Evolutionary conservation across 352 stramenopile species (phyloP).

Genomic region (Phytophthora megakarya): DNA sequence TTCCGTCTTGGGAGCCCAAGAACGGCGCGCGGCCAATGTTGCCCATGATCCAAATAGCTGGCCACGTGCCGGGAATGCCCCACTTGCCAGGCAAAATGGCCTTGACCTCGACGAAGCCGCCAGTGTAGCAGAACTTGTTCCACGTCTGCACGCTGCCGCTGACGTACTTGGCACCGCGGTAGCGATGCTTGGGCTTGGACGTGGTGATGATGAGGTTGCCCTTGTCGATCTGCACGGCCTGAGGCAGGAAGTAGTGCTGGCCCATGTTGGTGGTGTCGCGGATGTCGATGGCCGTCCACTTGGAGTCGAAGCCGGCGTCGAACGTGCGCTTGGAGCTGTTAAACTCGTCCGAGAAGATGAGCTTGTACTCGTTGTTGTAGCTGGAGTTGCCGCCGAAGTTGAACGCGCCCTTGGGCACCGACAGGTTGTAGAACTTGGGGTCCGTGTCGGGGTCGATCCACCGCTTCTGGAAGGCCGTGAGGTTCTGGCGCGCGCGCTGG

Average conservation of each 20-base stretch:
- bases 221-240: slow-evolving; percentile 91
- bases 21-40: slow-evolving; percentile 97
- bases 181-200: slow-evolving; percentile 83
- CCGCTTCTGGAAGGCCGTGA: slow-evolving; percentile 40
- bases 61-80: slow-evolving; percentile 95
- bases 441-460: slow-evolving; percentile 88
- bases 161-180: slow-evolving; percentile 77
- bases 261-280: slow-evolving; percentile 95
- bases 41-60: slow-evolving; percentile 97
- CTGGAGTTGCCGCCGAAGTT: slow-evolving; percentile 40
- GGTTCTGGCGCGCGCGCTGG: slow-evolving; percentile 41
- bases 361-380: slow-evolving; percentile 57
- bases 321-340: slow-evolving; percentile 93
- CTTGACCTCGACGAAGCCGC: slow-evolving; percentile 95
- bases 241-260: slow-evolving; percentile 96
- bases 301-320: slow-evolving; percentile 92
- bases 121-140: slow-evolving; percentile 99
- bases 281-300: slow-evolving; percentile 96
- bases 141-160: slow-evolving; percentile 96
- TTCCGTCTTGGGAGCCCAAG: slow-evolving; percentile 91
- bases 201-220: slow-evolving; percentile 94
- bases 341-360: slow-evolving; percentile 98
- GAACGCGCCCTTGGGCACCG: slow-evolving; percentile 52
- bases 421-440: slow-evolving; percentile 43
- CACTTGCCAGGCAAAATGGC: slow-evolving; percentile 95